Percentiles rank a stretch among this genome's conserved stretches.
Conservation (phyloP, 495 filamentous ascomycete genomes). For the Aspergillus asperescens region DNA sequence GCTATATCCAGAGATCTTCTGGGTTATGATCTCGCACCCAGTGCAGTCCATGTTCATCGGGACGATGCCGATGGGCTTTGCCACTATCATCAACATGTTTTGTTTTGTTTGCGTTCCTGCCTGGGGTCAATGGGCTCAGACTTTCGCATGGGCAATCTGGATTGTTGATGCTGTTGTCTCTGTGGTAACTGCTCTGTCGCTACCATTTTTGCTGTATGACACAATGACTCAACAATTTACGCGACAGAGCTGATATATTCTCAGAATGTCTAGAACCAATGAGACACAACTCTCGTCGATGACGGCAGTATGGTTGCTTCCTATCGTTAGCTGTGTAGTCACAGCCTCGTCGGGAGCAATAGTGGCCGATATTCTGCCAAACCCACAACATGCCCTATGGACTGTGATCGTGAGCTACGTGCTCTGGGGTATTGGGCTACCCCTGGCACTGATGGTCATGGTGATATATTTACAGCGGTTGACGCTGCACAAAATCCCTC, state of each 20-base stretch:
- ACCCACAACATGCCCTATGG: slow-evolving; percentile 49
- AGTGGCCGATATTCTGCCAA: slow-evolving; percentile 49
- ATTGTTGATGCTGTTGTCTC: slow-evolving; percentile 52
- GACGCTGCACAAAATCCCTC: slow-evolving; percentile 50
- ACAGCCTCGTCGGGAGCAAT: slow-evolving; percentile 52
- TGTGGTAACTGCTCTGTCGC: slow-evolving; percentile 42
- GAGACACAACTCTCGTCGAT: slow-evolving; percentile 41
- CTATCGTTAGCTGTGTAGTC: slow-evolving; percentile 56
- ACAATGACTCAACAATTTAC: too few species aligned
- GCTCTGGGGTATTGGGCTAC: slow-evolving; percentile 55
- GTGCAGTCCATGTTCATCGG: slow-evolving; percentile 58
- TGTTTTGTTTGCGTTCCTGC: slow-evolving; percentile 49
- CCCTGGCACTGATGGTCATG: slow-evolving; percentile 50
- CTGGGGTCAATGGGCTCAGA: slow-evolving; percentile 40
- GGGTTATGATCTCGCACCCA: slow-evolving; percentile 52
- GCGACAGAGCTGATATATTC: not conserved
- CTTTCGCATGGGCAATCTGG: slow-evolving; percentile 53
- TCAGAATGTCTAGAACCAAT: slow-evolving; percentile 29
- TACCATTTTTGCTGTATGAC: slow-evolving; percentile 53
- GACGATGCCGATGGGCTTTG: slow-evolving; percentile 58
- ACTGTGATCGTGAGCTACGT: slow-evolving; percentile 53
- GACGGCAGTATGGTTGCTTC: slow-evolving; percentile 57
- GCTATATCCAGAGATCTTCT: slow-evolving; percentile 54
- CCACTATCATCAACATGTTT: slow-evolving; percentile 57
- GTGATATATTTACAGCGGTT: slow-evolving; percentile 59